Base-by-base conservation (phyloP, 2,329 filamentous ascomycete species). In the Trichoderma oligosporum region DNA sequence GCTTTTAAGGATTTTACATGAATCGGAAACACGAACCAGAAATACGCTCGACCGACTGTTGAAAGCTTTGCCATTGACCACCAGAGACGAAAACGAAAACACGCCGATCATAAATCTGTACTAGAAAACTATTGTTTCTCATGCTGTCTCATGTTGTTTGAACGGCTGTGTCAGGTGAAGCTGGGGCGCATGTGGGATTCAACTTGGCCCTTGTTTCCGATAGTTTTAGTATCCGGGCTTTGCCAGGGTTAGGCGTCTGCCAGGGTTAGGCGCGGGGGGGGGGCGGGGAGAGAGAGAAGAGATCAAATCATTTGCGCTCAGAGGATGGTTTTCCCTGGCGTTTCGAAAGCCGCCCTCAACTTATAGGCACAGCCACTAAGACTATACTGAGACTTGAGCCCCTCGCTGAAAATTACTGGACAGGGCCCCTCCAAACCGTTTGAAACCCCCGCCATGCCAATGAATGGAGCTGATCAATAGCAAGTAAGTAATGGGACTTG, bases 321-420 rank as follows among this genome's bases (percentile, higher is more conserved):
- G 22, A 33, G 20, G 33, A 11, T 27, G 31, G 20, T 16, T 22
- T 22, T 5, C 24, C 9, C 20, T 4, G 33, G 8, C 7, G 48
- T 52, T 52, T 52, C 48, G 48, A 41, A 24, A 52, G 48, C 24
- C 48, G 48, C 48, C 35, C 31, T 35, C 12, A 24, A 35, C 39
- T n/a, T n/a, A 29, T n/a, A 29, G 35, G 2, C 47, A 31, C 36
- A 41, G 48, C 48, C 48, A 52, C 48, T 41, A 51, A 41, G 47
- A 51, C 16, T 9, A 35, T 33, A 35, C 33, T 39, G 24, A 12
- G 25, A 22, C 47, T 22, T 39, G 24, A 12, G 25, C 33, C 47
- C 47, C 47, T 39, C 47, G 47, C 48, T 31, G 36, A 8, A 52
- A 18, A 35, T 35, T 35, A 39, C 35, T 51, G 47, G 36, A 9